Evolutionary conservation across 768 basidiomycete genomes (phyloP), one percentile per base, ranked within the genome.

Genomic region (Favolaschia claudopus): DNA sequence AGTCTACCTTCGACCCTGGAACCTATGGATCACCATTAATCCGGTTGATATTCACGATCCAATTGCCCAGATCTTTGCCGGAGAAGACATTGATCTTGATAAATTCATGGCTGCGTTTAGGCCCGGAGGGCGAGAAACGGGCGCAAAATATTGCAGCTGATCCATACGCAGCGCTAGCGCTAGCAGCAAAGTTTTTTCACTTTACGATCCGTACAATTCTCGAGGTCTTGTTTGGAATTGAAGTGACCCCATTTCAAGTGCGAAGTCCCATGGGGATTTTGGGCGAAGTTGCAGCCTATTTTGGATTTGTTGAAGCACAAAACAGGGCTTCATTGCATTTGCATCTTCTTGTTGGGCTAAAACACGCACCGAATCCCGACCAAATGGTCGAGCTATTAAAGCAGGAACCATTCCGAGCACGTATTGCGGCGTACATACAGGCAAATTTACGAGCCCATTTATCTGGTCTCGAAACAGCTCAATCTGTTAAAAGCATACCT

Each of bases 11-110:
- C 59, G 62, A 3, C 75, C 79, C 13, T 72, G 74, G 1, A 61
- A 55, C 4, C 28, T 81, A 0, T 82, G 79, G 79, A 59, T 80
- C 0, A 82, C 79, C 0, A 76, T 82, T 3, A 82, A 81, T 56
- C 78, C 76, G 1, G 50, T 55, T 0, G 78, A 82, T 60, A 49
- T 74, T 0, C 72, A 79, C 31, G 78, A 82, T 58, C 81, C 80
- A 0, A 71, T 82, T 24, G 73, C 73, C 0, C 78, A 79, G 60
- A 59, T 80, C 0, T 71, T 81, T 34, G 70, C 70, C 0, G 78
- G 78, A 0, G 71, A 68, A 45, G 50, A 75, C 0, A 79, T 82
- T 9, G 69, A 82, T 49, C 38, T 82, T 17, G 74, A 82, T 47
- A 4, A 55, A 2, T 79, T 81, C 50, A 5, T 58, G 0, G 9